phyloP scores from a whole-genome alignment of 345 rosid genomes.

The Dipteronia sinensis region DNA sequence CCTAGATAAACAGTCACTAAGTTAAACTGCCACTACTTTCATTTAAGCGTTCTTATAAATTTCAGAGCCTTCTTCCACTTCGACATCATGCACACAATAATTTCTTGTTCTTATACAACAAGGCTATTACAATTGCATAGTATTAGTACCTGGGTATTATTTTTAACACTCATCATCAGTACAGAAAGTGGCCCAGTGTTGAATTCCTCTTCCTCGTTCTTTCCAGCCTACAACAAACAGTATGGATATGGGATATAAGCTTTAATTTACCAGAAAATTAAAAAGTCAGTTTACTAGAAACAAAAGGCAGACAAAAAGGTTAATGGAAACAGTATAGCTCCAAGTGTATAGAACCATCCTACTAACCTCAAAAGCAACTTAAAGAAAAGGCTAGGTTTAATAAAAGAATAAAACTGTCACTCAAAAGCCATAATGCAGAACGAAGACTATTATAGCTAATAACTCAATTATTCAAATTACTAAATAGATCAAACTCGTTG shows the following conservation, averaged over 20 bases:
- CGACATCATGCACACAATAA: neutral
- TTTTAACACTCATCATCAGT: conserved; percentile 93
- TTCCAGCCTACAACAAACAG: conserved; percentile 35
- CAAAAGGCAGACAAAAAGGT: neutral
- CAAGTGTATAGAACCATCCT: neutral
- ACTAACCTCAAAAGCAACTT: neutral
- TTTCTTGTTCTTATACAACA: neutral
- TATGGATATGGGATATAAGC: neutral
- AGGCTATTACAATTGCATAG: neutral
- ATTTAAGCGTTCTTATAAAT: conserved; percentile 1
- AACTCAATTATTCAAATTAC: neutral
- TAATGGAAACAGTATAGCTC: neutral
- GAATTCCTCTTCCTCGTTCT: conserved; percentile 92
- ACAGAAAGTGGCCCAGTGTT: conserved; percentile 98
- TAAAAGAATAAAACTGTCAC: neutral
- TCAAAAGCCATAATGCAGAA: neutral
- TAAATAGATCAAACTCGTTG: neutral
- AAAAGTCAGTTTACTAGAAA: neutral
- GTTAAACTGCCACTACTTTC: conserved; percentile 1
- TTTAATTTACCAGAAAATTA: neutral
- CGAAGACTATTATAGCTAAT: neutral
- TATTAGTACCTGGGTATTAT: conserved; percentile 91
- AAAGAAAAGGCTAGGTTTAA: neutral
- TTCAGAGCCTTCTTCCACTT: neutral
- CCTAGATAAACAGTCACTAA: neutral